Percentiles rank a stretch among this genome's conserved stretches.
These are phyloP conservation scores for Pichia sp. DNA, from an alignment of 1,139 yeast genomes.

Conservation along the genomic window DNA sequence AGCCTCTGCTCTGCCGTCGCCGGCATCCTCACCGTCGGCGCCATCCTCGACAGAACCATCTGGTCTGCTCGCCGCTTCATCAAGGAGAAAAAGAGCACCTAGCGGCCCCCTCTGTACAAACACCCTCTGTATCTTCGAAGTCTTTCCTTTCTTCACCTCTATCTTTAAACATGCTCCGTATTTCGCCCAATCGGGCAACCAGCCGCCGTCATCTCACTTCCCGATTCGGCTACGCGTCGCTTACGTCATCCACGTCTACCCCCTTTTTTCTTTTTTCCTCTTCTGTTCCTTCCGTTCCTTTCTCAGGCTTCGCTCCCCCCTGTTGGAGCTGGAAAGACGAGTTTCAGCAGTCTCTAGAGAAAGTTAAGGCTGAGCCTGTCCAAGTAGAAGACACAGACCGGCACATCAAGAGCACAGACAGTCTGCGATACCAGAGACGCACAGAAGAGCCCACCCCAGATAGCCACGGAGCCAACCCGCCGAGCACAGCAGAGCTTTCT, in stretches of 20 bases:
- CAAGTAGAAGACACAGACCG: too few species aligned
- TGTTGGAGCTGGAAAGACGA: not conserved
- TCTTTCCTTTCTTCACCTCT: not conserved
- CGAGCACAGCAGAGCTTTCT: too few species aligned
- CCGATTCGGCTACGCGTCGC: not conserved
- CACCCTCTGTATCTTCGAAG: too few species aligned
- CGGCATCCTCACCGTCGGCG: slow-evolving; percentile 89
- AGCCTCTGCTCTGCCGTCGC: slow-evolving; percentile 88
- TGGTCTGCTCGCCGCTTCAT: slow-evolving; percentile 85
- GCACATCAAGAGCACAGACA: too few species aligned
- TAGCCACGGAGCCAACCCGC: too few species aligned
- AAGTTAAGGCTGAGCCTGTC: too few species aligned
- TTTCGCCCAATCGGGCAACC: slow-evolving; percentile 1
- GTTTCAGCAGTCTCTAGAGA: too few species aligned
- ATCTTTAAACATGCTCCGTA: not conserved
- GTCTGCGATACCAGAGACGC: too few species aligned
- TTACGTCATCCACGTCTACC: not conserved
- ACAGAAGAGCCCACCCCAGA: too few species aligned
- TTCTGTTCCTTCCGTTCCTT: not conserved
- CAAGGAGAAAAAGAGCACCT: slow-evolving; percentile 59
- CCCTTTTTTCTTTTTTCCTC: not conserved
- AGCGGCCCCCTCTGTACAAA: not conserved
- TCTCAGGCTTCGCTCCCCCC: not conserved
- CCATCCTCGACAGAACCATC: slow-evolving; percentile 79
- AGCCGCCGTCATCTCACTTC: not conserved